phyloP scores from a whole-genome alignment of 108 stramenopile genomes.

The Stephanodiscus minutulus region DNA sequence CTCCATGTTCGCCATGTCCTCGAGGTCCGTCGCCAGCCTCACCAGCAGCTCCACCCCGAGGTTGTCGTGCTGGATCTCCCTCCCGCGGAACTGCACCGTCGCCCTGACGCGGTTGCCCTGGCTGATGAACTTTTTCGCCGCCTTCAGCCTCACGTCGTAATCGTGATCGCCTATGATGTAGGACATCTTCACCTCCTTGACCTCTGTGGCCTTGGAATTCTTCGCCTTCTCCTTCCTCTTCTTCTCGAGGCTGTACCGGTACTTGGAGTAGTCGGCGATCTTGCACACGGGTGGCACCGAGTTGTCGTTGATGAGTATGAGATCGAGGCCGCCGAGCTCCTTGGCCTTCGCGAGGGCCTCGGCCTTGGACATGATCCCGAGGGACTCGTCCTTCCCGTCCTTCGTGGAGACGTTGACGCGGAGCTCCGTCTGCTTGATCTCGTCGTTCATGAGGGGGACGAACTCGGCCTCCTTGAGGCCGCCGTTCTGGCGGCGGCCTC shows the following conservation, averaged over 20 bases:
- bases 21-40: slow-evolving; percentile 68
- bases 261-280: slow-evolving; percentile 95
- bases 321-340: slow-evolving; percentile 85
- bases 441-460: slow-evolving; percentile 84
- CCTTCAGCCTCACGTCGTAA: slow-evolving; percentile 88
- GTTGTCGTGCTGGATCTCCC: slow-evolving; percentile 82
- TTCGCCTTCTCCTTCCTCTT: slow-evolving; percentile 93
- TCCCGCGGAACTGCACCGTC: slow-evolving; percentile 80
- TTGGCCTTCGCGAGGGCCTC: slow-evolving; percentile 89
- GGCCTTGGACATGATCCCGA: slow-evolving; percentile 84
- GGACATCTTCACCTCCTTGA: slow-evolving; percentile 97
- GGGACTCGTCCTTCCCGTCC: slow-evolving; percentile 84
- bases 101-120: slow-evolving; percentile 90
- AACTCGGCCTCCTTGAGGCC: slow-evolving; percentile 47
- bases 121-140: slow-evolving; percentile 81
- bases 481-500: slow-evolving; percentile 39
- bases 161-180: slow-evolving; percentile 97
- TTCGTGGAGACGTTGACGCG: slow-evolving; percentile 63
- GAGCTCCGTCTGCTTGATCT: slow-evolving; percentile 57
- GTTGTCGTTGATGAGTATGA: slow-evolving; percentile 88
- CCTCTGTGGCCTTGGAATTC: slow-evolving; percentile 91
- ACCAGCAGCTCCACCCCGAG: slow-evolving; percentile 76
- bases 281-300: slow-evolving; percentile 94
- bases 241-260: slow-evolving; percentile 91
- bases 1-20: slow-evolving; percentile 61